A percentile compares a stretch with the other conserved stretches of the same genome.
Evolutionary conservation across 805 yeast species (phyloP).

Genomic region (Barnettozyma pratensis): DNA sequence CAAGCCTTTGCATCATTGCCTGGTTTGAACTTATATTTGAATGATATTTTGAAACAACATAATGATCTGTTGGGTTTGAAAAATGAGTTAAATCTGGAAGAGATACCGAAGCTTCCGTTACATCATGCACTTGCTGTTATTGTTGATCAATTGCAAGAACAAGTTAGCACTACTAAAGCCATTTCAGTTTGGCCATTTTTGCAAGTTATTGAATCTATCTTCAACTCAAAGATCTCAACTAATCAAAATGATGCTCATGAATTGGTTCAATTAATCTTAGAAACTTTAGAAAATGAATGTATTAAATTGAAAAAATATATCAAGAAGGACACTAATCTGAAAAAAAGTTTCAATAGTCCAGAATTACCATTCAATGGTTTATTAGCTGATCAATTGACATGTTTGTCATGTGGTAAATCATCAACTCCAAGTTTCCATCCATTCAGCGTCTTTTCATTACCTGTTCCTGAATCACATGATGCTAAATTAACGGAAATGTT

Average conservation of each 20-base stretch:
- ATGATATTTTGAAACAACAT: slow-evolving; percentile 25
- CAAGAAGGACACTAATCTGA: slow-evolving; percentile 8
- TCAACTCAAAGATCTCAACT: slow-evolving; percentile 67
- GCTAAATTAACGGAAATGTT: slow-evolving; percentile 52
- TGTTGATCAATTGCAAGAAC: slow-evolving; percentile 55
- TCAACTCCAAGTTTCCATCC: slow-evolving; percentile 56
- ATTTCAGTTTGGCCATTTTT: slow-evolving; percentile 77
- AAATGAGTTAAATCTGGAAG: slow-evolving; percentile 1
- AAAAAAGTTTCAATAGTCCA: slow-evolving; percentile 35
- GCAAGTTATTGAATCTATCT: slow-evolving; percentile 64
- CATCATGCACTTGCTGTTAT: slow-evolving; percentile 54
- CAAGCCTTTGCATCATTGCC: slow-evolving; percentile 73
- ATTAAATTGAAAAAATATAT: slow-evolving; percentile 33
- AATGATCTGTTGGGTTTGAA: slow-evolving; percentile 7
- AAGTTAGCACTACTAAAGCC: slow-evolving; percentile 46
- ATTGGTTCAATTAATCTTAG: slow-evolving; percentile 72
- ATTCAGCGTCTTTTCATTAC: slow-evolving; percentile 67
- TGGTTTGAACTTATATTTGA: slow-evolving; percentile 52
- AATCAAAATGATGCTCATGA: slow-evolving; percentile 97
- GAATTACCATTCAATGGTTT: slow-evolving; percentile 72
- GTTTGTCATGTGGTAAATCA: slow-evolving; percentile 58
- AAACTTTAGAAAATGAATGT: slow-evolving; percentile 69
- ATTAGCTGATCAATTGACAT: slow-evolving; percentile 59
- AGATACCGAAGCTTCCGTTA: slow-evolving; percentile 41
- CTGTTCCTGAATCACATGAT: slow-evolving; percentile 53